These are phyloP conservation scores for Vinca major DNA, from an alignment of 305 asterid species.

Conservation along the genomic window DNA sequence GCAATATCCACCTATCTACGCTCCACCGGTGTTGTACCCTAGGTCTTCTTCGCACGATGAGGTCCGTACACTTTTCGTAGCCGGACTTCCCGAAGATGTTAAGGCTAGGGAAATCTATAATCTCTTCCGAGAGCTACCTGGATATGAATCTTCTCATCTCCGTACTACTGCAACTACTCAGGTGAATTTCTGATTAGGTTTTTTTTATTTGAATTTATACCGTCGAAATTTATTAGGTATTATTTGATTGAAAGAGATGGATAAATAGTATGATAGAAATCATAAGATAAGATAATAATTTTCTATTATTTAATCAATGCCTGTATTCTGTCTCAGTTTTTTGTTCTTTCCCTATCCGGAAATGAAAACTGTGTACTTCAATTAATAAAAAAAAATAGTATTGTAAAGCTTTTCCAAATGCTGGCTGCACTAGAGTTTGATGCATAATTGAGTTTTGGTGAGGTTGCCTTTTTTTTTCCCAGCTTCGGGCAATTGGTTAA, in stretches of 20 bases:
- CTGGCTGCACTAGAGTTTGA: not conserved
- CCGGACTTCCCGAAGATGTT: slow-evolving; percentile 88
- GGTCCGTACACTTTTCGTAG: slow-evolving; percentile 80
- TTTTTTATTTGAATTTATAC: not conserved
- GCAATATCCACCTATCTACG: slow-evolving; percentile 35
- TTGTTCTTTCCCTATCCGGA: not conserved
- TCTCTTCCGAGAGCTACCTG: slow-evolving; percentile 84
- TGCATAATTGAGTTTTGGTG: not conserved
- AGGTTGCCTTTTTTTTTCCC: not conserved
- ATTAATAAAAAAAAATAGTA: not conserved
- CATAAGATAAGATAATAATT: not conserved
- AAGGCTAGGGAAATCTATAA: slow-evolving; percentile 82
- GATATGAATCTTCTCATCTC: slow-evolving; percentile 82
- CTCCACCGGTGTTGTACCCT: slow-evolving; percentile 34
- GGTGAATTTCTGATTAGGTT: slow-evolving; percentile 26
- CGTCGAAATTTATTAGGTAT: not conserved
- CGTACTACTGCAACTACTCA: slow-evolving; percentile 65
- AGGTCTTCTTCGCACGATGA: slow-evolving; percentile 46
- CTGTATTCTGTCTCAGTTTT: not conserved
- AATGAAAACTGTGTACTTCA: no score
- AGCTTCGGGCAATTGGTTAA: not conserved
- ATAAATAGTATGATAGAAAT: not conserved
- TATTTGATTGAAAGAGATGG: not conserved
- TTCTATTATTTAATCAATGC: not conserved
- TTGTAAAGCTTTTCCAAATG: not conserved